Evolutionary conservation across 2,329 filamentous ascomycete species (phyloP), one percentile per base, ranked within the genome.

Genomic region (Thelonectria olida): DNA sequence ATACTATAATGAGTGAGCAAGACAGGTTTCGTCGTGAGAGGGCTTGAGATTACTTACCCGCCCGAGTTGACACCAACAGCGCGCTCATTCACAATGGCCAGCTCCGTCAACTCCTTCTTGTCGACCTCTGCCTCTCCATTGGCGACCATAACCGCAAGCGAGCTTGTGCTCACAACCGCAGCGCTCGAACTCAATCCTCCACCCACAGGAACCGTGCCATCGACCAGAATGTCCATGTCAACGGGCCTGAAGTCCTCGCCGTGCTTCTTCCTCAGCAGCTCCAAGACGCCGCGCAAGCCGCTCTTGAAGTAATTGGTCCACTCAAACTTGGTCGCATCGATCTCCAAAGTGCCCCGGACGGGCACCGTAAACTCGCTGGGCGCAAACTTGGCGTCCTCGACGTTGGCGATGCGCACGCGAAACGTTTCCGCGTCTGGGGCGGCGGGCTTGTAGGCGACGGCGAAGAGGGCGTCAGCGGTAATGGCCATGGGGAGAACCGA

Each of bases 291-390:
- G 34, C 88, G 84, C 50, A 98, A 82, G 0, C 96, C 96, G 54
- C 93, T 92, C 81, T 96, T 96, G 87, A 99, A 98, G 84, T 99
- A 99, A 77, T 98, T 99, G 59, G 93, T 92, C 96, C 96, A 99
- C 79, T 97, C 93, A 67, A 96, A 91, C 68, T 90, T 86, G 17
- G 88, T 89, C 7, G 92, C 86, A 76, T 98, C 93, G 71, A 99
- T 97, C 20, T 90, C 86, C n/a, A 95, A 84, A 10, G 85, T 80
- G 41, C 84, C 82, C 64, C 84, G 82, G 27, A 79, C 74, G 2
- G 91, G 86, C 8, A 97, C 84, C 45, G 88, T 84, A 74, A 97
- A 96, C 69, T 92, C 88, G 67, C 87, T 87, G 1, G 88, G 78
- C 2, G 91, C 85, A 75, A 97, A 99, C 76, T 91, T 94, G 53